phyloP scores from a whole-genome alignment of 1,284 basidiomycete genomes.

The Cutaneotrichosporon mucoides region DNA sequence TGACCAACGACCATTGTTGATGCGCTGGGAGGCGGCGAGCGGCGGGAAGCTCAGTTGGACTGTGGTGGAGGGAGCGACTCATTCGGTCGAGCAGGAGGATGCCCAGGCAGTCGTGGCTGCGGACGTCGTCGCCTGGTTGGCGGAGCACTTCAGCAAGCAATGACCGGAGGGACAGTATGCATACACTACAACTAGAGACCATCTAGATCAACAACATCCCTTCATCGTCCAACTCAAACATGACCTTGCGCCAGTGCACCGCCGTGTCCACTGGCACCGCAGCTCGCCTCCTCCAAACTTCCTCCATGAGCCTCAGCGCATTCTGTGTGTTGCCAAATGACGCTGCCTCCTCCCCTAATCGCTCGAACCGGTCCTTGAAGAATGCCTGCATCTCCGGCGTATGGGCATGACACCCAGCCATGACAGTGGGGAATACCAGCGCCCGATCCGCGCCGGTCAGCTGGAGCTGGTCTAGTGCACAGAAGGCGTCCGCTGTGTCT shows the following conservation, averaged over 20 bases:
- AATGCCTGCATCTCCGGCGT: conserved; percentile 48
- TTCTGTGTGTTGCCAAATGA: conserved; percentile 60
- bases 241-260: conserved; percentile 23
- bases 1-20: conserved; percentile 17
- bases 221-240: conserved; percentile 25
- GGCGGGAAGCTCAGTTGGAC: conserved; percentile 25
- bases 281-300: conserved; percentile 56
- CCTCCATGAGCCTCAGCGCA: conserved; percentile 57
- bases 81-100: conserved; percentile 31
- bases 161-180: neutral
- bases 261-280: too few relatives aligned
- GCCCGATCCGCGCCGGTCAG: conserved; percentile 62
- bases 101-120: conserved; percentile 21
- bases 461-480: conserved; percentile 48
- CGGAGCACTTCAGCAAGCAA: neutral
- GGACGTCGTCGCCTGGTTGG: conserved; percentile 29
- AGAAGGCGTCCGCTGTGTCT: conserved; percentile 44
- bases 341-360: conserved; percentile 50
- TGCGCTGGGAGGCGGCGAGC: conserved; percentile 28
- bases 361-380: conserved; percentile 54
- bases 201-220: conserved; percentile 27
- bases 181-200: neutral
- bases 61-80: conserved; percentile 36
- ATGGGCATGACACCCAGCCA: conserved; percentile 26
- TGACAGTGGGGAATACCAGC: conserved; percentile 52